Conservation (phyloP, 495 filamentous ascomycete species). For the Annulohypoxylon stygium region DNA sequence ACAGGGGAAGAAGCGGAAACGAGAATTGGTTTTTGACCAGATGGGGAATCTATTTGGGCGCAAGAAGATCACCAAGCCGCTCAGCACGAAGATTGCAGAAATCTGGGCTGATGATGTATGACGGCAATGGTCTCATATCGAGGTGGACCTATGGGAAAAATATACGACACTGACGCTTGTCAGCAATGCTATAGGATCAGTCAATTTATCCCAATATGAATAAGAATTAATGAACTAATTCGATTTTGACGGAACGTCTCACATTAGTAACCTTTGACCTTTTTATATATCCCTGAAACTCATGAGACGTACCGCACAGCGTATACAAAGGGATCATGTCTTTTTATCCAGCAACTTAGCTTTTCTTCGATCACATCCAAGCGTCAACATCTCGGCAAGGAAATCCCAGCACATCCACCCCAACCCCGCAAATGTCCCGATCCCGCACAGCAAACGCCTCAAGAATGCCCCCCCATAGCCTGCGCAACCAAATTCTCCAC, state of each 20-base stretch:
- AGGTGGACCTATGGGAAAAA: neutral
- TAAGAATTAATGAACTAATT: neutral
- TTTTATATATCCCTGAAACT: slow-evolving; percentile 3
- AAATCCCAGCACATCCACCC: neutral
- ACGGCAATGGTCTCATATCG: neutral
- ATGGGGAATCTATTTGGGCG: slow-evolving; percentile 71
- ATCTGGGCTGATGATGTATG: slow-evolving; percentile 71
- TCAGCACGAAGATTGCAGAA: slow-evolving; percentile 79
- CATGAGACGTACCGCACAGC: neutral
- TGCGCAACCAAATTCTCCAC: slow-evolving; percentile 82
- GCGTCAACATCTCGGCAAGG: neutral
- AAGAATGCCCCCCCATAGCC: slow-evolving; percentile 62
- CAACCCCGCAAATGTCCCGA: neutral
- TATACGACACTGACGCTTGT: too few relatives aligned
- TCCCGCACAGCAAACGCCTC: neutral
- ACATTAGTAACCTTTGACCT: neutral
- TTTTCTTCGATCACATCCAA: neutral
- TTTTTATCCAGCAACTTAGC: neutral
- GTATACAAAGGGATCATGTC: neutral
- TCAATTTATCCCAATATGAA: neutral
- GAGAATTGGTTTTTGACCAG: slow-evolving; percentile 64
- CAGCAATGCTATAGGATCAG: too few relatives aligned
- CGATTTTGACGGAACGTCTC: neutral
- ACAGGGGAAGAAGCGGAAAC: slow-evolving; percentile 62
- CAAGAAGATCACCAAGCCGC: slow-evolving; percentile 73